These are phyloP conservation scores for Hyaloscypha hepaticicola DNA, from an alignment of 495 filamentous ascomycete genomes.

Conservation along the genomic window DNA sequence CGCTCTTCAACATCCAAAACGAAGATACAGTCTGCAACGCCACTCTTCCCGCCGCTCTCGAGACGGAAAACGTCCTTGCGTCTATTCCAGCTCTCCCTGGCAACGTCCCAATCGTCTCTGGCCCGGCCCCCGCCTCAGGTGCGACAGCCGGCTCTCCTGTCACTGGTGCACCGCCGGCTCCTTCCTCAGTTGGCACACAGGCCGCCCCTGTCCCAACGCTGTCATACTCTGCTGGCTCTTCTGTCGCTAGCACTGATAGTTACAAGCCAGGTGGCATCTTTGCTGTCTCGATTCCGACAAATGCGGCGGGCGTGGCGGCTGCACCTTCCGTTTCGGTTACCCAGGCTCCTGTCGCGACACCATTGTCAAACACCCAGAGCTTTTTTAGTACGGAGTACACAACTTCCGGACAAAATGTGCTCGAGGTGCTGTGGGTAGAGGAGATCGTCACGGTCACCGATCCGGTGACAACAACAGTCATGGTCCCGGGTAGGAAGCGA, in stretches of 20 bases:
- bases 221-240: slow-evolving; percentile 14
- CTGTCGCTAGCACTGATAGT: slow-evolving; percentile 22
- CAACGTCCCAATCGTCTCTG: slow-evolving; percentile 48
- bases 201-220: slow-evolving; percentile 14
- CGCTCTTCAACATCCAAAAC: slow-evolving; percentile 55
- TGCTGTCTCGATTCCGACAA: slow-evolving; percentile 16
- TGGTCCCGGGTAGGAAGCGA: neutral
- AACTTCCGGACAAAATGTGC: slow-evolving; percentile 33
- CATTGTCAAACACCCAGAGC: neutral
- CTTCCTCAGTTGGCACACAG: neutral
- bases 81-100: slow-evolving; percentile 49
- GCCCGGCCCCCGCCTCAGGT: slow-evolving; percentile 49
- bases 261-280: slow-evolving; percentile 30
- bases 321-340: slow-evolving; percentile 10
- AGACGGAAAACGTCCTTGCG: slow-evolving; percentile 40
- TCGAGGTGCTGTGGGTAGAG: slow-evolving; percentile 37
- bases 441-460: slow-evolving; percentile 33
- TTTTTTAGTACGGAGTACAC: slow-evolving; percentile 32
- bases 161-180: slow-evolving; percentile 7
- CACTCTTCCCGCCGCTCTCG: slow-evolving; percentile 41
- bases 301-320: neutral
- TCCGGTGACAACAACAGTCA: slow-evolving; percentile 14
- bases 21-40: slow-evolving; percentile 45
- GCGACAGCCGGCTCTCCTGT: slow-evolving; percentile 6
- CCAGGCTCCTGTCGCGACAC: neutral